Conservation (phyloP, 2,329 filamentous ascomycete genomes). For the Xylaria sp. region DNA sequence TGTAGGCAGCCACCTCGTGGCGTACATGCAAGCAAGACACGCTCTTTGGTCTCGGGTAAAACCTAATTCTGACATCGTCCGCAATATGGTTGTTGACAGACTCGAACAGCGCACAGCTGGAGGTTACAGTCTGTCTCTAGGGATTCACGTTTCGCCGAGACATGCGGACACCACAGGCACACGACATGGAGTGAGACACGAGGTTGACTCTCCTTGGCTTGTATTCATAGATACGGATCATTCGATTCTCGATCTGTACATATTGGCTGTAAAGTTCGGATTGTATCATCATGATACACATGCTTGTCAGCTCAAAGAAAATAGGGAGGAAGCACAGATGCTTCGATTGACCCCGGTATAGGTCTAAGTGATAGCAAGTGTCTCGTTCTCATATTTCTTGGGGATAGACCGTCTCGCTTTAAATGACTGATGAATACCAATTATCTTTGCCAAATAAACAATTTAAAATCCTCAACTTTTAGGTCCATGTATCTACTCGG, state of each 20-base stretch:
- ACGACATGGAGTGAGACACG: background rate
- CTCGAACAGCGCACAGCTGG: background rate
- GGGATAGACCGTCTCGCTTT: background rate
- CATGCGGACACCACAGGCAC: background rate
- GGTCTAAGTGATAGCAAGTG: background rate
- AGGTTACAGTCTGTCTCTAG: background rate
- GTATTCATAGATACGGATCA: background rate
- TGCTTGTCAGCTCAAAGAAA: background rate
- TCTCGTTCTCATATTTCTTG: background rate
- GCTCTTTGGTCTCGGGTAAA: background rate
- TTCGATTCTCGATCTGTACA: background rate
- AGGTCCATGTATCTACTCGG: background rate
- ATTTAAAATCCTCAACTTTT: background rate
- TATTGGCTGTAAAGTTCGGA: background rate
- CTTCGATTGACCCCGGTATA: background rate
- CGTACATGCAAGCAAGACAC: background rate
- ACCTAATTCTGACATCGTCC: constrained; percentile 1
- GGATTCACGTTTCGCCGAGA: background rate
- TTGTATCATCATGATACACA: constrained; percentile 1
- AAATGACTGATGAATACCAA: background rate
- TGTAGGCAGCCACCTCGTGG: background rate
- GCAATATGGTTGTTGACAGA: background rate
- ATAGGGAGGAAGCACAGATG: background rate
- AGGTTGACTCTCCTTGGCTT: background rate
- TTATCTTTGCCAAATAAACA: background rate